Evolutionary conservation across 176 grass and related monocot species (phyloP), one percentile per base, ranked within the genome.

Genomic region (Puya raimondii): DNA sequence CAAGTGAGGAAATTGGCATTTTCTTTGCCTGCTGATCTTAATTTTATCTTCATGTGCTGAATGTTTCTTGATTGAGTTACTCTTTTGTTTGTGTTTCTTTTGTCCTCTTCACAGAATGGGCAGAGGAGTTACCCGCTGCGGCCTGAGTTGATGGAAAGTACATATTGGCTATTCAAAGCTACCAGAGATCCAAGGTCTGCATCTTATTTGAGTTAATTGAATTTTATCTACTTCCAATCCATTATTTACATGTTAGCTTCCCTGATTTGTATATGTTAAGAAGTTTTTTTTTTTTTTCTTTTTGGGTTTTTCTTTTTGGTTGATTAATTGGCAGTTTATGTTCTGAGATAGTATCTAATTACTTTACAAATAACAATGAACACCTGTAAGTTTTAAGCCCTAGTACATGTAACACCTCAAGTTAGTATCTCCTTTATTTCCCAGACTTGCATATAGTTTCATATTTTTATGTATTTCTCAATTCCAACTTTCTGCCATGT

Each of bases 81-180:
- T 48, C 27, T 18, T 61, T 61, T 79, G 12, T n/a, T 16, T 27
- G 23, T 9, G 16, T 48, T 47, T 71, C 51, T 2, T 52, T 80
- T 67, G 11, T 52, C 73, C 57, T 18, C 49, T 63, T 69, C 11
- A 48, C 71, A 91, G 85, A 88, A 92, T 80, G 88, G 93, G 77
- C 93, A 96, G 86, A 81, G 86, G 66, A 92, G 93, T 70, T 96
- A 96, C 23, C 93, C 93, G 0, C 74, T 96, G 64, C 78, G 93
- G 50, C 93, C 93, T 74, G 93, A 96, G 51, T 83, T 96, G 79
- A 96, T 96, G 64, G 93, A 96, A 84, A 96, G 93, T 74, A 96
- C 88, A 68, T 96, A 96, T 81, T 96, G 83, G 88, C 76, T 96
- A 47, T 96, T 89, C 79, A 96, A 92, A 88, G 86, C 93, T 78